These are phyloP conservation scores for Cymbopogon citratus DNA, from an alignment of 176 grass and related monocot genomes.

Conservation along the genomic window DNA sequence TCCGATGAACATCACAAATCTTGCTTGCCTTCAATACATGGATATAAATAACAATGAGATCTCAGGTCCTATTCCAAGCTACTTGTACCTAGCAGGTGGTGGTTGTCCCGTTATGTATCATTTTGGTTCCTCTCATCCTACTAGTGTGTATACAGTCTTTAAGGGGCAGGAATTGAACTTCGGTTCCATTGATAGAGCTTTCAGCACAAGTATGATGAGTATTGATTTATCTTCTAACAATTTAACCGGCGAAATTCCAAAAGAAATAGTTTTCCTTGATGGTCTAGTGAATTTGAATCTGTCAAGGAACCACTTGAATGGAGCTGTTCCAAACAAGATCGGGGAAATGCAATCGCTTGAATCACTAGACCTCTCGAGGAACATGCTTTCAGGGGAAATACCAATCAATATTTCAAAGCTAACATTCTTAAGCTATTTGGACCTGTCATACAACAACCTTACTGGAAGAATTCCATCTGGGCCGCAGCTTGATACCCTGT, in stretches of 20 bases:
- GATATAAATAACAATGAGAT: slow-evolving; percentile 25
- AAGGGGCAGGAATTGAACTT: neutral
- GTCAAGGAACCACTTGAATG: too few relatives aligned
- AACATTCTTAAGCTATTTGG: neutral
- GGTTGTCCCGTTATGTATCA: too few relatives aligned
- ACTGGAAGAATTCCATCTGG: neutral
- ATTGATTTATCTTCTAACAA: slow-evolving; percentile 33
- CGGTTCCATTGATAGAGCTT: too few relatives aligned
- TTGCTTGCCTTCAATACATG: slow-evolving; percentile 6
- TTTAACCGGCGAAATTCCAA: slow-evolving; percentile 1
- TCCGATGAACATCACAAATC: neutral
- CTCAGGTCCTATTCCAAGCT: slow-evolving; percentile 7
- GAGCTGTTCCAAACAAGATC: too few relatives aligned
- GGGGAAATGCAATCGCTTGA: too few relatives aligned
- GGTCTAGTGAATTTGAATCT: neutral
- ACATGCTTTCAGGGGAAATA: too few relatives aligned
- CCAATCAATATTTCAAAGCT: too few relatives aligned
- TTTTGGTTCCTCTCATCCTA: neutral
- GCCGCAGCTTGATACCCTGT: neutral
- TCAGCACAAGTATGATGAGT: neutral
- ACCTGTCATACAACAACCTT: slow-evolving; percentile 40
- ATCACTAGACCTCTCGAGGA: too few relatives aligned
- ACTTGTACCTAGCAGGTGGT: neutral
- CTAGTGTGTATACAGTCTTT: neutral
- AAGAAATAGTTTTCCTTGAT: neutral